Conservation (phyloP, 2,329 filamentous ascomycete genomes). For the Clarireedia monteithiana region DNA sequence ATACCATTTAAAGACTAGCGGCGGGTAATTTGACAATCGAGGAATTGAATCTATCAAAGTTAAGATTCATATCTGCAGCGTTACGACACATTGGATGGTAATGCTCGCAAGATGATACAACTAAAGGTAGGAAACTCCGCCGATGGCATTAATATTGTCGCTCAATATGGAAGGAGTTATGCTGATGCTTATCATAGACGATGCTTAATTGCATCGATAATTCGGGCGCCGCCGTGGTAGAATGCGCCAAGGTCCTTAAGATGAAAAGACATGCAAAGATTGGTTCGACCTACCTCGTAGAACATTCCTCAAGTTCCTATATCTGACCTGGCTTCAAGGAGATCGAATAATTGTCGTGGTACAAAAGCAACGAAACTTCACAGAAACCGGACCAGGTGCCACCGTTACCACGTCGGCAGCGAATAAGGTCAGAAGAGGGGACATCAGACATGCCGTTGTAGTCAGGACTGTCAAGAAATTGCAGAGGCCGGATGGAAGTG, state of each 20-base stretch:
- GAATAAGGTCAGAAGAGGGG: constrained; percentile 92
- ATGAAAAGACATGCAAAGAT: constrained; percentile 85
- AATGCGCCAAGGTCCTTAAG: constrained; percentile 88
- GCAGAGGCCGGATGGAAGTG: constrained; percentile 79
- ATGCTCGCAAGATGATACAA: constrained; percentile 71
- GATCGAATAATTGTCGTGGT: constrained; percentile 97
- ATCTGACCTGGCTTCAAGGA: constrained; percentile 43
- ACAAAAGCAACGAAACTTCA: constrained; percentile 81
- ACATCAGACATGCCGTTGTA: constrained; percentile 92
- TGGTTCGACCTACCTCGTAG: constrained; percentile 47
- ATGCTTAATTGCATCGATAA: constrained; percentile 99
- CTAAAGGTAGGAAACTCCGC: constrained; percentile 53
- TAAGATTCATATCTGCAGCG: not conserved
- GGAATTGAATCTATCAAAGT: not conserved
- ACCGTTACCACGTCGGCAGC: constrained; percentile 65
- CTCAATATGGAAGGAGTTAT: not conserved
- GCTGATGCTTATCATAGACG: constrained; percentile 47
- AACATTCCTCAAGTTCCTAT: not conserved
- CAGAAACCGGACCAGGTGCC: constrained; percentile 63
- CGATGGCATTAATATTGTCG: not conserved
- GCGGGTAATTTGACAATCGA: constrained; percentile 4
- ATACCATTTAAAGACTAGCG: constrained; percentile 4
- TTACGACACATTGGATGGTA: constrained; percentile 8
- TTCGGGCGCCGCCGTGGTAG: constrained; percentile 92
- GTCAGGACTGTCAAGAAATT: constrained; percentile 86